Evolutionary conservation across 371 early-diverging fungal species (phyloP).

Genomic region (Batkoa obscura): DNA sequence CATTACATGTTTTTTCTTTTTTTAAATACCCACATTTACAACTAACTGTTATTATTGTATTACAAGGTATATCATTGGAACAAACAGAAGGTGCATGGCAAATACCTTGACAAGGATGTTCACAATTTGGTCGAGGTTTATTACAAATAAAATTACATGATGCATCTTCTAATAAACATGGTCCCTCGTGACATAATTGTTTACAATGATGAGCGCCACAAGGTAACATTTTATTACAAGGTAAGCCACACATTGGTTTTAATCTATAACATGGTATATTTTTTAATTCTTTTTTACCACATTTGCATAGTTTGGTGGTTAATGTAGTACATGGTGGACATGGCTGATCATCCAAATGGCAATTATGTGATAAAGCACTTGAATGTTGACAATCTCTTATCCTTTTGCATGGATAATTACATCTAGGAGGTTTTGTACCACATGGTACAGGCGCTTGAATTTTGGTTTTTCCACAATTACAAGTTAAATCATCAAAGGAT

Average conservation of each 20-base stretch:
- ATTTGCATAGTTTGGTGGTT: conserved; percentile 40
- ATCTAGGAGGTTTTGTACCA: conserved; percentile 41
- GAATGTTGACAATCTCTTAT: conserved; percentile 47
- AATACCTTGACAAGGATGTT: conserved; percentile 35
- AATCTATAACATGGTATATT: conserved; percentile 50
- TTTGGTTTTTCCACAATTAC: conserved; percentile 52
- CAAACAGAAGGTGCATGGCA: conserved; percentile 50
- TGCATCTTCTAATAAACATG: conserved; percentile 24
- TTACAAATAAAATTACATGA: conserved; percentile 38
- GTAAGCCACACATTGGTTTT: conserved; percentile 44
- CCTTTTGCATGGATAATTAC: conserved; percentile 41
- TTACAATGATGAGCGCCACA: conserved; percentile 52
- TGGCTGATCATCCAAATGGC: conserved; percentile 45
- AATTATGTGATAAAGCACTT: conserved; percentile 41
- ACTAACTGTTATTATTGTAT: conserved; percentile 20
- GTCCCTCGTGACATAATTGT: conserved; percentile 49
- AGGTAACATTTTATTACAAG: conserved; percentile 33
- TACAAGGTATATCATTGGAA: conserved; percentile 36
- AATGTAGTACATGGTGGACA: conserved; percentile 59
- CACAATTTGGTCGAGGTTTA: conserved; percentile 36
- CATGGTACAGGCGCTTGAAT: conserved; percentile 55
- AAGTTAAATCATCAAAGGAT: conserved; percentile 42
- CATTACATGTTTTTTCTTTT: conserved; percentile 29
- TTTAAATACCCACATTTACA: conserved; percentile 41
- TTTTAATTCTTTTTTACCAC: conserved; percentile 41